These are phyloP conservation scores for Coemansia sp. DNA, from an alignment of 192 early-diverging fungal species.

Conservation along the genomic window DNA sequence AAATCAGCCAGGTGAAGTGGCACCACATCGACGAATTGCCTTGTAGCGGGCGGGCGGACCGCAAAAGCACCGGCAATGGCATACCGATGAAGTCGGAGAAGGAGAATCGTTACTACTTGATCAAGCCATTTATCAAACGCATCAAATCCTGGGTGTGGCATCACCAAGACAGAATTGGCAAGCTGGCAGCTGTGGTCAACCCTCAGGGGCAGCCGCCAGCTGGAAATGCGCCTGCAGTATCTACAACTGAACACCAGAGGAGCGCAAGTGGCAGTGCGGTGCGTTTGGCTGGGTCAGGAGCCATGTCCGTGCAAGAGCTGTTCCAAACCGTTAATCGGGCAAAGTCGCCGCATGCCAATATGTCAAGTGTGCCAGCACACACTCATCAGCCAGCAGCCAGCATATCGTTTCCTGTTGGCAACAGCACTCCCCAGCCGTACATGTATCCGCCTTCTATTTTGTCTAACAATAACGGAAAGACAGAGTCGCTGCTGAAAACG, in stretches of 20 bases:
- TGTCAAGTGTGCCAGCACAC: not conserved
- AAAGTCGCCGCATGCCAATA: slow-evolving; percentile 17
- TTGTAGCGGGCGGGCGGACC: slow-evolving; percentile 20
- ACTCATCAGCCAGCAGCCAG: slow-evolving; percentile 1
- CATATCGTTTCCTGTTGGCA: not conserved
- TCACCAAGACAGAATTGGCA: slow-evolving; percentile 35
- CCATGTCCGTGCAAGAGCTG: slow-evolving; percentile 46
- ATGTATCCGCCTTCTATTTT: not conserved
- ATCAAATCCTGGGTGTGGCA: slow-evolving; percentile 43
- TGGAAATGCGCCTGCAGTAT: not conserved
- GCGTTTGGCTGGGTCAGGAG: slow-evolving; percentile 5
- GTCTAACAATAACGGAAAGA: not conserved
- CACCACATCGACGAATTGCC: slow-evolving; percentile 65
- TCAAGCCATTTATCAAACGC: slow-evolving; percentile 66
- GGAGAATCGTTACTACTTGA: slow-evolving; percentile 65
- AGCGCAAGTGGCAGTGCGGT: not conserved
- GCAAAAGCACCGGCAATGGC: slow-evolving; percentile 36
- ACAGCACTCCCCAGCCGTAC: slow-evolving; percentile 3
- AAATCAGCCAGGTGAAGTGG: slow-evolving; percentile 86
- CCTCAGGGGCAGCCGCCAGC: slow-evolving; percentile 14
- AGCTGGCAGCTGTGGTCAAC: slow-evolving; percentile 23
- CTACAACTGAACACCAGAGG: not conserved
- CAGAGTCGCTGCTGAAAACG: slow-evolving; percentile 53
- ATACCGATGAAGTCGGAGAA: slow-evolving; percentile 28
- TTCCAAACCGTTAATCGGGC: slow-evolving; percentile 28